phyloP scores from a whole-genome alignment of 805 yeast species.

The Hanseniaspora clermontiae region DNA sequence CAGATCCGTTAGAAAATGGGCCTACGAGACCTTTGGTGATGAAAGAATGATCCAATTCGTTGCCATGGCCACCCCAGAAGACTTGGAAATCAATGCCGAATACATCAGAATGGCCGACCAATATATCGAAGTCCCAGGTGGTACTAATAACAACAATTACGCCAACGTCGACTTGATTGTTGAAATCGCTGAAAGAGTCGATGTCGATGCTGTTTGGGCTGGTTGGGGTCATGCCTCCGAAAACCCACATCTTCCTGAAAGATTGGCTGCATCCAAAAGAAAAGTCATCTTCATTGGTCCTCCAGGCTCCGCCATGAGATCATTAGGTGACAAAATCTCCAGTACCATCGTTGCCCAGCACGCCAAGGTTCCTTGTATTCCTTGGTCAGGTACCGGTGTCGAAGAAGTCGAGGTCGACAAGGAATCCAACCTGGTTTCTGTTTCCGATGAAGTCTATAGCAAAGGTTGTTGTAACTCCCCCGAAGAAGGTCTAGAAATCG shows the following conservation, averaged over 20 bases:
- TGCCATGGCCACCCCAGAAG: constrained; percentile 99
- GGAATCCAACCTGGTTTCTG: constrained; percentile 71
- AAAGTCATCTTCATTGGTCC: constrained; percentile 93
- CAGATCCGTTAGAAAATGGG: constrained; percentile 95
- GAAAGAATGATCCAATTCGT: constrained; percentile 88
- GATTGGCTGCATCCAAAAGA: constrained; percentile 82
- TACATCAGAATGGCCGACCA: constrained; percentile 99
- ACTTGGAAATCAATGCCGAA: constrained; percentile 90
- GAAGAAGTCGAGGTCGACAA: constrained; percentile 62
- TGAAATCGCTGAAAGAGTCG: constrained; percentile 91
- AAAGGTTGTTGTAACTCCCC: constrained; percentile 80
- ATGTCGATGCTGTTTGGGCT: constrained; percentile 99
- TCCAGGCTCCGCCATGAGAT: constrained; percentile 98
- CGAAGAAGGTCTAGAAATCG: constrained; percentile 79
- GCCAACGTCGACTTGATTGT: constrained; percentile 97
- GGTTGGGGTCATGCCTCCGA: constrained; percentile 99
- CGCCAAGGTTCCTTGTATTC: constrained; percentile 95
- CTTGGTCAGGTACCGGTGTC: constrained; percentile 99
- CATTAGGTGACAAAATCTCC: constrained; percentile 96
- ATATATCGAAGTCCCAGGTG: constrained; percentile 96
- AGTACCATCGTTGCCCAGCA: constrained; percentile 98
- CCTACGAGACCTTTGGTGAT: constrained; percentile 96
- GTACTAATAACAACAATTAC: constrained; percentile 94
- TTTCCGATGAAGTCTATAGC: constrained; percentile 66
- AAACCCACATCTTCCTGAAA: constrained; percentile 88